Percentiles rank a stretch among this genome's conserved stretches.
Conservation (phyloP, 805 yeast genomes). For the Sungouiozyma intestinalis region DNA sequence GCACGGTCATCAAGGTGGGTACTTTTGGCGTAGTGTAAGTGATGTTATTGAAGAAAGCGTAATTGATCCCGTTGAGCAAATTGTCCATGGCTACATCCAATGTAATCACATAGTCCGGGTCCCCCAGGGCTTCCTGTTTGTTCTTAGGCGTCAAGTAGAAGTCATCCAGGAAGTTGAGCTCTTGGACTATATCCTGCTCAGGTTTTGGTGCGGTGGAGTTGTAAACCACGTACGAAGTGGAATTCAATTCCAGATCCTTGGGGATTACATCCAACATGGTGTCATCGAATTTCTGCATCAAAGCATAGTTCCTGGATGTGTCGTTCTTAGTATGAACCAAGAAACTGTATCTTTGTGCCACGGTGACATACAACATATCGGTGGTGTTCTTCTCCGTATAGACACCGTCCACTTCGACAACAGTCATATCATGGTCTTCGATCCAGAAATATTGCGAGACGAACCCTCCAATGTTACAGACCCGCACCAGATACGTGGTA, state of each 20-base stretch:
- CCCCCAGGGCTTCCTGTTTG: constrained; percentile 44
- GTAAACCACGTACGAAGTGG: constrained; percentile 67
- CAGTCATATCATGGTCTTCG: constrained; percentile 78
- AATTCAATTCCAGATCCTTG: constrained; percentile 50
- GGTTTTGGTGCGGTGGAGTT: constrained; percentile 33
- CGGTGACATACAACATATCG: constrained; percentile 64
- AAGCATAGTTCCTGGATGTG: constrained; percentile 60
- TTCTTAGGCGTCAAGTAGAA: constrained; percentile 58
- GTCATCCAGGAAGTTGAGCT: constrained; percentile 60
- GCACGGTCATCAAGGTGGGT: constrained; percentile 73
- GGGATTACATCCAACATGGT: constrained; percentile 76
- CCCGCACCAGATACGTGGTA: constrained; percentile 71
- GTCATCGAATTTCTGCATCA: constrained; percentile 72
- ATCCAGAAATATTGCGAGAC: constrained; percentile 82
- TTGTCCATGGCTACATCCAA: constrained; percentile 76
- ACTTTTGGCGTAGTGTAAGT: constrained; percentile 74
- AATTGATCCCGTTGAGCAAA: constrained; percentile 77
- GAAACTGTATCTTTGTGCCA: constrained; percentile 86
- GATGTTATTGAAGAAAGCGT: constrained; percentile 91
- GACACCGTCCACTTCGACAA: constrained; percentile 89
- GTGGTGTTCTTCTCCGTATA: constrained; percentile 69
- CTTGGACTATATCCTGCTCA: constrained; percentile 35
- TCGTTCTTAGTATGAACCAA: constrained; percentile 62
- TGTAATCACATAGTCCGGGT: constrained; percentile 59
- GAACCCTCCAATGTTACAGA: constrained; percentile 84